These are phyloP conservation scores for Gossypium turneri DNA, from an alignment of 345 rosid genomes.

Conservation along the genomic window DNA sequence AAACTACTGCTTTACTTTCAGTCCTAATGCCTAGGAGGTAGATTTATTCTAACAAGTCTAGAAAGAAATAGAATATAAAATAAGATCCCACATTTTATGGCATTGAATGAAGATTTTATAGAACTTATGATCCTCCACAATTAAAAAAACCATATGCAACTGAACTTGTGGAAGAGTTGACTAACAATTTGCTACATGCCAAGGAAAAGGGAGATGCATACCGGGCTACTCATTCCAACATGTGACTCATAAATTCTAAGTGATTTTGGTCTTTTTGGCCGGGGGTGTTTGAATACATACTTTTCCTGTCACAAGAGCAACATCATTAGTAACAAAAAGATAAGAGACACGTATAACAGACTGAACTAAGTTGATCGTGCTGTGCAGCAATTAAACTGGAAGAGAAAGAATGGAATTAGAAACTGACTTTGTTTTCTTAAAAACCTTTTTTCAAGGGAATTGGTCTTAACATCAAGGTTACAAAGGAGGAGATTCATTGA, in stretches of 20 bases:
- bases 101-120: not conserved
- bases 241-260: constrained; percentile 94
- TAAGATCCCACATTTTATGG: not conserved
- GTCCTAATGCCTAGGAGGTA: not conserved
- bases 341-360: not conserved
- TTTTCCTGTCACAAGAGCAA: constrained; percentile 53
- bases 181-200: constrained; percentile 7
- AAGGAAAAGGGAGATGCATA: constrained; percentile 36
- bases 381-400: not conserved
- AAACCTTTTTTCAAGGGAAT: not conserved
- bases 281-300: constrained; percentile 77
- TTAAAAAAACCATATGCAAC: not conserved
- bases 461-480: not conserved
- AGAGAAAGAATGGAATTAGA: not conserved
- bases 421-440: not conserved
- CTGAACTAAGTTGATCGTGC: not conserved
- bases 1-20: not conserved
- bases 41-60: not conserved
- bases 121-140: not conserved
- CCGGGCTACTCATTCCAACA: constrained; percentile 98
- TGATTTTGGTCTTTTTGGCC: constrained; percentile 80
- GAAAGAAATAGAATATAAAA: not conserved
- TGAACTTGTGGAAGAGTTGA: not conserved
- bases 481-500: not conserved
- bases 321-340: constrained; percentile 9